A percentile compares a stretch with the other conserved stretches of the same genome.
Conservation (phyloP, 139 green algal species). For the Edaphochlamys debaryana region DNA sequence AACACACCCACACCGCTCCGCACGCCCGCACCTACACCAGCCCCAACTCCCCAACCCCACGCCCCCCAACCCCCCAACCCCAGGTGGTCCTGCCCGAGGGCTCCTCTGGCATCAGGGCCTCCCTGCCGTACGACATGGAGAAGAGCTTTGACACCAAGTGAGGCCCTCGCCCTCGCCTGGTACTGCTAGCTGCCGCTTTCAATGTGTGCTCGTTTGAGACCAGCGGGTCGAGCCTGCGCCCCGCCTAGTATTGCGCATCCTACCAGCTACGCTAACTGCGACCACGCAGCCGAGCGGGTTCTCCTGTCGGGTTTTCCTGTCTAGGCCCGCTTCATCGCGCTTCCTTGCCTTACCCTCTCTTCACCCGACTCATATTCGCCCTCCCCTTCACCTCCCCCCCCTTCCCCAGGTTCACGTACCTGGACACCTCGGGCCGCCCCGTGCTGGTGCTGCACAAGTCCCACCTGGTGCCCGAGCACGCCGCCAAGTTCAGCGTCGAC, state of each 20-base stretch:
- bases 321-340: too few species aligned
- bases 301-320: too few species aligned
- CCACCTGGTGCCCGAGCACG: constrained; percentile 69
- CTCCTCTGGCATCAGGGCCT: constrained; percentile 53
- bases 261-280: too few species aligned
- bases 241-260: too few species aligned
- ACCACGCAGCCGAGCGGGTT: too few species aligned
- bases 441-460: constrained; percentile 81
- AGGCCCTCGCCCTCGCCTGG: background rate
- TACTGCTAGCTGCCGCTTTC: too few species aligned
- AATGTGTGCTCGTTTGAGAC: too few species aligned
- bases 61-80: background rate
- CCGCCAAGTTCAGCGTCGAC: constrained; percentile 57
- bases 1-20: too few species aligned
- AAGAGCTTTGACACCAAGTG: constrained; percentile 60
- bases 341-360: too few species aligned
- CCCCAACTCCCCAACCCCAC: background rate
- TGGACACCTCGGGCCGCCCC: constrained; percentile 84
- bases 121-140: constrained; percentile 64
- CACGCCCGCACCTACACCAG: background rate
- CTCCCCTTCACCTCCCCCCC: too few species aligned
- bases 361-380: too few species aligned
- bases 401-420: constrained; percentile 77
- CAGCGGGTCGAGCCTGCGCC: too few species aligned
- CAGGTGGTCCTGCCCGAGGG: constrained; percentile 89